Evolutionary conservation across 2,329 filamentous ascomycete genomes (phyloP), one percentile per base, ranked within the genome.

Genomic region (Colletotrichum lindemuthianum): DNA sequence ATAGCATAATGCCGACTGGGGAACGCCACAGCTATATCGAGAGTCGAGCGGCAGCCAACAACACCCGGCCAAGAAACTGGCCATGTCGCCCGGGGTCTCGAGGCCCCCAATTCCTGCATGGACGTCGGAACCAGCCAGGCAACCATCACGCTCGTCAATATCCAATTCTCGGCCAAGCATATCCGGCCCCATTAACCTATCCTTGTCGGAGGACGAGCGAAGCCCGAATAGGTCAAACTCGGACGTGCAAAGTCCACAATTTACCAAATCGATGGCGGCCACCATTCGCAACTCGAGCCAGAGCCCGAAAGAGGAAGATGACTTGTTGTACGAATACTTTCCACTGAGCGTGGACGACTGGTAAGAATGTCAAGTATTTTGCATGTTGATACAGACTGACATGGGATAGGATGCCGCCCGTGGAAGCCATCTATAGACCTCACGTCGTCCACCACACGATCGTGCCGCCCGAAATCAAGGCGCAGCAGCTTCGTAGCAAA

Each of bases 261-360:
- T 79, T n/a, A 68, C 75, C n/a, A 83, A 81, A 68, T 64, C 68
- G 67, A 69, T 75, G 61, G 68, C 74, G 6, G 70, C 72, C 9
- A 71, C 73, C 2, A 77, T 73, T 5, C 76, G 78, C 24, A 76
- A 77, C 56, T 69, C 72, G 49, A 83, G 82, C 69, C 84, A 86
- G 73, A 89, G 90, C 73, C 84, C 91, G 39, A 79, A 89, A 68
- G 93, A 97, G 70, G 90, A 90, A 70, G 90, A 90, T 1, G 94
- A 97, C 76, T 81, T 94, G 69, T 81, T 97, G 15, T 97, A 97
- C 74, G 94, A 98, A 78, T 97, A 98, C 74, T 97, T 98, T 69
- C 94, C 94, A 0, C 82, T 98, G 13, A 93, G 91, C 52, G 80
- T 97, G 63, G 93, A 97, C 75, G 94, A 97, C 73, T 97, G 91